Evolutionary conservation across 768 basidiomycete genomes (phyloP), one percentile per base, ranked within the genome.

Genomic region (Amanita fuliginea): DNA sequence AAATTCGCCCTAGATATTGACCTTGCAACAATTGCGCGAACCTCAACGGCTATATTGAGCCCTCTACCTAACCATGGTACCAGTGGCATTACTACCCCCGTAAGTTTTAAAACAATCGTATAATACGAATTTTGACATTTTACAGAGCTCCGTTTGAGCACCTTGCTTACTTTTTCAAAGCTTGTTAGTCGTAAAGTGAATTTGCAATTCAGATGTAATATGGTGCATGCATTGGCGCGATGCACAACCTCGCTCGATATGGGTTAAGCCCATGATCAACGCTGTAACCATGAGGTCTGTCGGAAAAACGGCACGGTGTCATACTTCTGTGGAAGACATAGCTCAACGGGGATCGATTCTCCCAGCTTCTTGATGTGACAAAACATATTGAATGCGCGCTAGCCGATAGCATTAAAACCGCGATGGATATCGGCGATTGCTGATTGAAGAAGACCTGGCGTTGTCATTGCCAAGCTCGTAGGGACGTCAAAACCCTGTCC

Each of bases 21-120:
- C 64, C 75, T 94, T 51, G 73, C 76, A 30, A 72, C 82, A 48
- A 93, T 94, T 58, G 91, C 91, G 11, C 80, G 87, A 57, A 87
- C 87, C 49, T 91, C 88, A 7, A 75, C 73, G 52, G 90, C 82
- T 10, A 77, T 80, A 24, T 79, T 77, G 54, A 67, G 64, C 52
- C 83, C 77, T 54, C 82, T 71, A 34, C 43, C 52, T 43, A 5
- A 28, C 33, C 42, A 18, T 28, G 42, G 3, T 14, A 18, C 47
- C 16, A 48, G 19, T 24, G 22, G 16, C 10, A 14, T 43, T 34
- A 30, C 32, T 18, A 43, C 49, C 34, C 41, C 40, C 28, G 49
- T 50, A 34, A 13, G 49, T 50, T 19, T n/a, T 19, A 5, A 9
- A 13, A 21, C 21, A 11, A 13, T 30, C 14, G 16, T 33, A 1